Evolutionary conservation across 1,284 basidiomycete species (phyloP), one percentile per base, ranked within the genome.

Genomic region (Amylostereum areolatum): DNA sequence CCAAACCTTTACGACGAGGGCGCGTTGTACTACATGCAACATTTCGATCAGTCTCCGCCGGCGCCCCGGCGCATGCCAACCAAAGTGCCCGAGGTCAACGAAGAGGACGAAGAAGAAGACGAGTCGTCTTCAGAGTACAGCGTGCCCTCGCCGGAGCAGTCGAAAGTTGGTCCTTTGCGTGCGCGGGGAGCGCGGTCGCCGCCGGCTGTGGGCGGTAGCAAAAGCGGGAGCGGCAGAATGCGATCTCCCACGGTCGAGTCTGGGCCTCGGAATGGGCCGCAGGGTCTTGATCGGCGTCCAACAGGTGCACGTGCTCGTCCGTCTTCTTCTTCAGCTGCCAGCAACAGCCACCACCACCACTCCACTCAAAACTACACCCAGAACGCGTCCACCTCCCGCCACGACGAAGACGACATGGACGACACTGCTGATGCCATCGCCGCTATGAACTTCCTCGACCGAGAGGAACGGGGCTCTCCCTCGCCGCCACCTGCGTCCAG

Each of bases 281-380:
- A 69, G 68, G 65, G 67, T 18, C 24, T 72, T 73, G 52, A 55
- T 55, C 60, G 65, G 55, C 65, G 67, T 45, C 91, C 91, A 12
- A 88, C 88, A 41, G 91, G 90, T 36, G 90, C 91, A 79, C 86
- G 91, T 80, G 89, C 86, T 44, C 83, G 77, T 48, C 72, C 78
- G 39, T 69, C 61, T 5, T 32, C 53, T 47, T 7, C 50, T 6
- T 37, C 32, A 41, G 45, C 41, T 33, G 32, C 31, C 37, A 43
- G 37, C 35, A 52, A 34, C 24, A 43, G n/a, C 34, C 33, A 31
- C 50, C 54, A 9, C 50, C 52, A 53, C 40, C 29, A 45, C 41
- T 54, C 29, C 48, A 34, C 53, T 34, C 60, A 45, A 52, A 61
- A 53, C 40, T 52, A 50, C 53, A 58, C 53, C 42, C 49, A 58